Conservation (phyloP, 768 basidiomycete genomes). For the Termitomyces sp. region DNA sequence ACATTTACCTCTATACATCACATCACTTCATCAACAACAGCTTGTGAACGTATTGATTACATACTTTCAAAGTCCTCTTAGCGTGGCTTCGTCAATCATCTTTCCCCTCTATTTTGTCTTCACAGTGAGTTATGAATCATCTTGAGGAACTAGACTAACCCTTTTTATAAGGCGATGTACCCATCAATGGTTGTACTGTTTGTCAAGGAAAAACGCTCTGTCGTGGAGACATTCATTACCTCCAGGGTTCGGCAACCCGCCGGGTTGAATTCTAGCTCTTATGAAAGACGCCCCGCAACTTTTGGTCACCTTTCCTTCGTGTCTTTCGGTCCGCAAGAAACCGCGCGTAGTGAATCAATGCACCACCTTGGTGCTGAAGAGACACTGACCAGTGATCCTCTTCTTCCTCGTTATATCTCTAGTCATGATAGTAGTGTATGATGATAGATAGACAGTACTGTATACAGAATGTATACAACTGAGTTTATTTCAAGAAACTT, state of each 20-base stretch:
- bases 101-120: constrained; percentile 5
- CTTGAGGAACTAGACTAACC: not conserved
- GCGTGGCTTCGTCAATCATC: not conserved
- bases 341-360: too few relatives aligned
- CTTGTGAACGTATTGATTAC: not conserved
- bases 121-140: not conserved
- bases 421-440: not conserved
- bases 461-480: not conserved
- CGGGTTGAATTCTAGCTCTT: too few relatives aligned
- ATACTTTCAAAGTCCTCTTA: not conserved
- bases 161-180: not conserved
- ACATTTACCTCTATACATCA: not conserved
- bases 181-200: constrained; percentile 1
- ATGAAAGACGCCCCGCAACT: not conserved
- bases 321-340: not conserved
- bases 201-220: not conserved
- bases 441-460: not conserved
- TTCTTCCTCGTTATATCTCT: not conserved
- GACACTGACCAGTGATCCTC: not conserved
- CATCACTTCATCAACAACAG: not conserved
- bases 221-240: not conserved
- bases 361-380: not conserved
- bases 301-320: not conserved
- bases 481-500: too few relatives aligned
- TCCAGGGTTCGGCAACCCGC: not conserved